Evolutionary conservation across 225 moss, liverwort and hornwort genomes (phyloP).

Genomic region (Lunularia cruciata): DNA sequence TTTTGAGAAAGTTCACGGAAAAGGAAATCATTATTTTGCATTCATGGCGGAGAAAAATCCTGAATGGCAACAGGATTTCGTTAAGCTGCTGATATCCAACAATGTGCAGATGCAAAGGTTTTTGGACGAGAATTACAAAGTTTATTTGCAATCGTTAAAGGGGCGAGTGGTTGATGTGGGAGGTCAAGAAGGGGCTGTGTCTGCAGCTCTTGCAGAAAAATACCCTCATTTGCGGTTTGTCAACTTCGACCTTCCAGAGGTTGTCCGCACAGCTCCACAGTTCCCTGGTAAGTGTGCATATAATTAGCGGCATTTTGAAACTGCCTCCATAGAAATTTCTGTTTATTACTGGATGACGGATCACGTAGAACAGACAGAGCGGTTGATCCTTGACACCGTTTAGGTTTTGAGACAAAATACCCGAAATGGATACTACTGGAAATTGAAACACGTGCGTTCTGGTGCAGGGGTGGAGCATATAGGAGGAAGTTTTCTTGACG

Average conservation of each 20-base stretch:
- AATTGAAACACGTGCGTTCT: not conserved
- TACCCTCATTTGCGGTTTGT: constrained; percentile 25
- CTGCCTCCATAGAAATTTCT: too few species aligned
- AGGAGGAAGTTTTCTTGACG: constrained; percentile 32
- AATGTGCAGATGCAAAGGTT: not conserved
- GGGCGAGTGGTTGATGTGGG: constrained; percentile 32
- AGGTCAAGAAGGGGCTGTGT: constrained; percentile 18
- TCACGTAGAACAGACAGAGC: too few species aligned
- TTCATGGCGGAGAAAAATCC: constrained; percentile 21
- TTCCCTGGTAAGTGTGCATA: constrained; percentile 19
- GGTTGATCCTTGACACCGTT: too few species aligned
- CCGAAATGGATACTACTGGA: too few species aligned
- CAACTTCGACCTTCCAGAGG: constrained; percentile 28
- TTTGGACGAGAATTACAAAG: constrained; percentile 12
- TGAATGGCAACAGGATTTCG: not conserved
- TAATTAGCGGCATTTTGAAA: too few species aligned
- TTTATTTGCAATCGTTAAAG: constrained; percentile 4
- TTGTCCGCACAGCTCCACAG: constrained; percentile 6
- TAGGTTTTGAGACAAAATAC: too few species aligned
- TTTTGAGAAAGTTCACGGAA: constrained; percentile 20
- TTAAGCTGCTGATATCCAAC: not conserved
- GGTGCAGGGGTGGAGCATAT: constrained; percentile 24
- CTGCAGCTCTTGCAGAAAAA: constrained; percentile 15
- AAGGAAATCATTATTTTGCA: not conserved
- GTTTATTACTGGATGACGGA: too few species aligned